Conservation (phyloP, 2,329 filamentous ascomycete species). For the Cadophora luteo-olivacea region DNA sequence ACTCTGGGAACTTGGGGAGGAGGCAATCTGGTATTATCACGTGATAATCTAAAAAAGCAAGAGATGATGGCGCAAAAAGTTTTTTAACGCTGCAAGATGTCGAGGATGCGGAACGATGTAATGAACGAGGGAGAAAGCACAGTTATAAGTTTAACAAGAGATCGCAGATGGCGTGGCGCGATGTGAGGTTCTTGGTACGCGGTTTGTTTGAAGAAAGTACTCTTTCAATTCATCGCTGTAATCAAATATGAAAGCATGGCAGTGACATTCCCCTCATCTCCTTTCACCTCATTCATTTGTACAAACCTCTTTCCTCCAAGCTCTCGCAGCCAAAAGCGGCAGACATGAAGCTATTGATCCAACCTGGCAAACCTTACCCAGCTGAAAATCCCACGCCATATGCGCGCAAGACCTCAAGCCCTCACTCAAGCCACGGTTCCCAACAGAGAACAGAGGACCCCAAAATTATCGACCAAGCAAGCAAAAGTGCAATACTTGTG, state of each 20-base stretch:
- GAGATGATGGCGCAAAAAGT: no score
- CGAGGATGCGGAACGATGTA: no score
- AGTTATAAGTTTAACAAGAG: no score
- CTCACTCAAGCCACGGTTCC: not conserved
- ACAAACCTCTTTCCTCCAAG: not conserved
- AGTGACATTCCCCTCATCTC: not conserved
- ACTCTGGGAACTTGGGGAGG: no score
- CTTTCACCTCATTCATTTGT: not conserved
- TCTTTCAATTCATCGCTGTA: not conserved
- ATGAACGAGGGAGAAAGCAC: no score
- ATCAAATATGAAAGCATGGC: not conserved
- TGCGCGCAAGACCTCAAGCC: no score
- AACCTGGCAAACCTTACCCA: not conserved
- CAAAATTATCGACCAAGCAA: not conserved
- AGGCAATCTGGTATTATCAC: not conserved
- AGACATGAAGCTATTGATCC: constrained; percentile 12
- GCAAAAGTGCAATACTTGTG: constrained; percentile 11
- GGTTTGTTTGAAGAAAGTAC: not conserved
- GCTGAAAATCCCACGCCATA: not conserved
- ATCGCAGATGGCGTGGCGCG: no score
- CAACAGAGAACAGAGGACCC: not conserved
- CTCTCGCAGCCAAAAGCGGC: not conserved
- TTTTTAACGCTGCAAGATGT: no score
- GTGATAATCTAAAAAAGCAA: not conserved
- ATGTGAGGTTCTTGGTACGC: not conserved